Percentiles rank a stretch among this genome's conserved stretches.
Evolutionary conservation across 805 yeast genomes (phyloP).

Genomic region (Cyberlindnera euphorbiiphila): DNA sequence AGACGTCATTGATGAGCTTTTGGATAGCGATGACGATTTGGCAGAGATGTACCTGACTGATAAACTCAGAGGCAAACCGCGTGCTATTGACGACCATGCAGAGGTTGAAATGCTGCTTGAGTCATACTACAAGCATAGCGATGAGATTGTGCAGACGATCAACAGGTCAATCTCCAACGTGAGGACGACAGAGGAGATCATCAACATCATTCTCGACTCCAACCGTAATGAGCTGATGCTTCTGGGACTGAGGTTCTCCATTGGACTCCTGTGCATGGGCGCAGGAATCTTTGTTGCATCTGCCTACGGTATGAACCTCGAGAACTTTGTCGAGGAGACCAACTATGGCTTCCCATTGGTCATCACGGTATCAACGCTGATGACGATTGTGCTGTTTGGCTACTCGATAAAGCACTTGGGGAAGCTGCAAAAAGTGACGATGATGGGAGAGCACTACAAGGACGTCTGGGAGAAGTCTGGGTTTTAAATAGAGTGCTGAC

Average conservation of each 20-base stretch:
- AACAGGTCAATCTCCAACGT: slow-evolving; percentile 79
- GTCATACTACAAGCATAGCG: slow-evolving; percentile 84
- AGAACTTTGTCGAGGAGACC: slow-evolving; percentile 84
- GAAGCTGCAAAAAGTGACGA: slow-evolving; percentile 68
- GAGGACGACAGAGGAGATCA: slow-evolving; percentile 90
- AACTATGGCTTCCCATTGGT: slow-evolving; percentile 63
- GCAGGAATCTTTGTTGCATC: slow-evolving; percentile 79
- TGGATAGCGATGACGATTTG: slow-evolving; percentile 85
- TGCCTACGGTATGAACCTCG: slow-evolving; percentile 92
- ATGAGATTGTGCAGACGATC: slow-evolving; percentile 89
- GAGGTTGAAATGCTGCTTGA: slow-evolving; percentile 90
- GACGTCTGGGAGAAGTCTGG: slow-evolving; percentile 7
- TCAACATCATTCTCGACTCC: slow-evolving; percentile 87
- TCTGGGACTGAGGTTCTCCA: slow-evolving; percentile 76
- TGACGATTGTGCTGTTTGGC: slow-evolving; percentile 45
- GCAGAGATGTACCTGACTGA: slow-evolving; percentile 79
- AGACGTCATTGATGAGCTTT: slow-evolving; percentile 76
- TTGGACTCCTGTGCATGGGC: slow-evolving; percentile 80
- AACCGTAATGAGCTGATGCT: slow-evolving; percentile 92
- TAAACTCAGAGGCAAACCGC: slow-evolving; percentile 39
- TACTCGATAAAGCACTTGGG: slow-evolving; percentile 55
- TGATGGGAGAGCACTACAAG: slow-evolving; percentile 42
- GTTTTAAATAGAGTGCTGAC: too few relatives aligned
- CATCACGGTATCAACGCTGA: slow-evolving; percentile 36
- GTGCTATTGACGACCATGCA: slow-evolving; percentile 63